Evolutionary conservation across 2,329 filamentous ascomycete species (phyloP).

Genomic region (Pyrenophora graminea): DNA sequence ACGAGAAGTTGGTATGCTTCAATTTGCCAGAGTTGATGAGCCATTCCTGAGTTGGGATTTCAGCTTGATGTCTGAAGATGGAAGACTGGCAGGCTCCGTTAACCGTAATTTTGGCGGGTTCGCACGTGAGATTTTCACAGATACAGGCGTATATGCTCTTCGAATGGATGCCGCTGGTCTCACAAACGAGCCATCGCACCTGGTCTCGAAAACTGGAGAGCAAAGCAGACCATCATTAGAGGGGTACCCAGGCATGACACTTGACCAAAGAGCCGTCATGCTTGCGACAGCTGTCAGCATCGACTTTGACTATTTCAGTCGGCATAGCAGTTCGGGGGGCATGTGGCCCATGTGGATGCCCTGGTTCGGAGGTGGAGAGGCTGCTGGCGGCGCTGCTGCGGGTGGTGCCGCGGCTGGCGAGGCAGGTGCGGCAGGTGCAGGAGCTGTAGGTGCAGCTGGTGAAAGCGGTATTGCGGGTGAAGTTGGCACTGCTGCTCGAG

Average conservation of each 20-base stretch:
- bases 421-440: conserved; percentile 44
- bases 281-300: conserved; percentile 67
- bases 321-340: conserved; percentile 57
- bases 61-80: conserved; percentile 57
- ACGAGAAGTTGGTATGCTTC: conserved; percentile 54
- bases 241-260: conserved; percentile 59
- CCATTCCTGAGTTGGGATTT: conserved; percentile 70
- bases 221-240: conserved; percentile 20
- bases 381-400: conserved; percentile 30
- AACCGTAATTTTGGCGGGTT: conserved; percentile 68
- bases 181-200: conserved; percentile 44
- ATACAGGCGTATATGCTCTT: conserved; percentile 67
- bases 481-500: conserved; percentile 52
- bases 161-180: conserved; percentile 64
- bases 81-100: conserved; percentile 61
- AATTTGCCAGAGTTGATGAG: conserved; percentile 67
- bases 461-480: conserved; percentile 52
- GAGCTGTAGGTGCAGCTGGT: conserved; percentile 48
- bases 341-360: conserved; percentile 58
- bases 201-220: conserved; percentile 47
- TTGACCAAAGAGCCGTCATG: conserved; percentile 69
- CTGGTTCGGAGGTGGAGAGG: conserved; percentile 39
- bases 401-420: conserved; percentile 49
- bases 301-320: conserved; percentile 70
- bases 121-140: conserved; percentile 67